A percentile compares a stretch with the other conserved stretches of the same genome.
Conservation (phyloP, 139 green algal genomes). For the Chara braunii region DNA sequence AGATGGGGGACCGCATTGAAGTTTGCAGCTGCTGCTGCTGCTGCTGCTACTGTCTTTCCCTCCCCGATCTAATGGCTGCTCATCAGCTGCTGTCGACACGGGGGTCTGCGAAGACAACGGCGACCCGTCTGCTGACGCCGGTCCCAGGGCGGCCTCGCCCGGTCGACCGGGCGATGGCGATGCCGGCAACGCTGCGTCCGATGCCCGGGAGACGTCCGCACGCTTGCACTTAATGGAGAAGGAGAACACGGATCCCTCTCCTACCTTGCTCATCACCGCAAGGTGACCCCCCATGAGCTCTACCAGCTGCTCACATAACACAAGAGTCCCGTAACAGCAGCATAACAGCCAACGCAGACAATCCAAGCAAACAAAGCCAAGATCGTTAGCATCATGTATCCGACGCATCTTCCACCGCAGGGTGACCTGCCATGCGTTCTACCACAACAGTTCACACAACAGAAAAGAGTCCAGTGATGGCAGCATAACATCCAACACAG, state of each 20-base stretch:
- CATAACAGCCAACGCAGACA: no score
- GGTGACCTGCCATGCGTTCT: no score
- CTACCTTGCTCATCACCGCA: conserved; percentile 12
- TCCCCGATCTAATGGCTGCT: conserved; percentile 1
- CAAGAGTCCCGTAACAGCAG: no score
- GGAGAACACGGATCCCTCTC: conserved; percentile 19
- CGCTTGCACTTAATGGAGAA: conserved; percentile 24
- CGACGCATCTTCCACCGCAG: no score
- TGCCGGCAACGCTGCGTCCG: background rate
- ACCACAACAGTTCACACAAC: no score
- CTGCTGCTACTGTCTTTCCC: conserved; percentile 3
- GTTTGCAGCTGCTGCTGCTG: no score
- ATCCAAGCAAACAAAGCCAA: no score
- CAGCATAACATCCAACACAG: no score
- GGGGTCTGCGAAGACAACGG: background rate
- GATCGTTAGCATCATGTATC: no score
- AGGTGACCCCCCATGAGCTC: conserved; percentile 23
- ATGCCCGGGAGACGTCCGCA: background rate
- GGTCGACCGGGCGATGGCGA: background rate
- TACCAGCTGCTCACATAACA: conserved; percentile 13
- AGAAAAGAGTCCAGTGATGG: no score
- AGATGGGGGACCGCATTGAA: no score
- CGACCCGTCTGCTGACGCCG: conserved; percentile 6
- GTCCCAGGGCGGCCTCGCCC: background rate
- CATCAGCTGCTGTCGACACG: background rate